A percentile compares a stretch with the other conserved stretches of the same genome.
Conservation (phyloP, 75 land plant species). For the Picea glauca region DNA sequence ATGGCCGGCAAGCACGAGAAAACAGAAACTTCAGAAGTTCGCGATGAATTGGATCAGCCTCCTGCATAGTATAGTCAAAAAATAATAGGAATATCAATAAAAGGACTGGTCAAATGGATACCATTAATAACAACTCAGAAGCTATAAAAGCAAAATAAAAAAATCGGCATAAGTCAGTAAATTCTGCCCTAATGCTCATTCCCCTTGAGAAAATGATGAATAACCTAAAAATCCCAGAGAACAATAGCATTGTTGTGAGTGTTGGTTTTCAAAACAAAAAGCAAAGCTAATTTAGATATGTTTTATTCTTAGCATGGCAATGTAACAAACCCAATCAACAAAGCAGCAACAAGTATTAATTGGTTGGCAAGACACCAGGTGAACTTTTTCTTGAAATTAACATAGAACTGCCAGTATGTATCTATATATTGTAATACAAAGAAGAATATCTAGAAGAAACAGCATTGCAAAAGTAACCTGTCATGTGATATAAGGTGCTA, state of each 20-base stretch:
- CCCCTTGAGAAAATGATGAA: background rate
- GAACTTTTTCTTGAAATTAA: no score
- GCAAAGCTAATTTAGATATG: background rate
- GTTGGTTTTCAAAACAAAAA: background rate
- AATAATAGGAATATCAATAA: conserved; percentile 13
- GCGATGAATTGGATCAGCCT: conserved; percentile 68
- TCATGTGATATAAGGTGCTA: no score
- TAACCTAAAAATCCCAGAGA: background rate
- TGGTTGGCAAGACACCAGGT: no score
- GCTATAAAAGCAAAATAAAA: background rate
- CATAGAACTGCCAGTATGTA: no score
- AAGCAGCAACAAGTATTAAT: no score
- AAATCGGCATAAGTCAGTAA: background rate
- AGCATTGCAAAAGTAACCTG: no score
- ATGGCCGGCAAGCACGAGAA: conserved; percentile 81
- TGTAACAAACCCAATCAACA: no score
- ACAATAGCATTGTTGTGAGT: background rate
- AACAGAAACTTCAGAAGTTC: conserved; percentile 78
- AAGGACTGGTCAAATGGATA: background rate
- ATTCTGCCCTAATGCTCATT: background rate
- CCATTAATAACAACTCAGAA: background rate
- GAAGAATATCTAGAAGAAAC: no score
- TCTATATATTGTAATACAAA: no score
- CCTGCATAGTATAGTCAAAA: conserved; percentile 36
- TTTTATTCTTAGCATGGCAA: background rate